Evolutionary conservation across 208 protist genomes (phyloP).

Genomic region (Acanthamoeba culbertsoni): DNA sequence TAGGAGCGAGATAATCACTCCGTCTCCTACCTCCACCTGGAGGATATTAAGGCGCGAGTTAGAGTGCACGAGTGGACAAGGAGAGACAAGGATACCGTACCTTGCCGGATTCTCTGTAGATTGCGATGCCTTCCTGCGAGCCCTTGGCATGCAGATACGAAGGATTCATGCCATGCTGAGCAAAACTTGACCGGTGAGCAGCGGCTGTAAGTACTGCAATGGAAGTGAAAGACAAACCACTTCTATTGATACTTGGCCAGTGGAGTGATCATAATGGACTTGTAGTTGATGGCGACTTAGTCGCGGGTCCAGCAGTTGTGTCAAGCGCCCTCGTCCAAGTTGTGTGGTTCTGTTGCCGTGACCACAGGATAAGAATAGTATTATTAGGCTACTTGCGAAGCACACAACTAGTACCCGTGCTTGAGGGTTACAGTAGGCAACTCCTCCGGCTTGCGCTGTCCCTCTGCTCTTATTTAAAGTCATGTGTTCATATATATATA

Average conservation of each 20-base stretch:
- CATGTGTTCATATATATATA: too few relatives aligned
- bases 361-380: too few relatives aligned
- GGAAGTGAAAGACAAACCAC: too few relatives aligned
- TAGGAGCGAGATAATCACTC: neutral
- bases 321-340: neutral
- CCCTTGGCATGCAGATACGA: neutral
- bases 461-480: too few relatives aligned
- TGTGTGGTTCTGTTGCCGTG: neutral
- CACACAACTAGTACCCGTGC: constrained; percentile 1
- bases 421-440: neutral
- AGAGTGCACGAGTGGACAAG: neutral
- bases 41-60: neutral
- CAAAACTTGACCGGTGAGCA: too few relatives aligned
- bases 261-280: neutral
- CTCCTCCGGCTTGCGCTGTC: neutral
- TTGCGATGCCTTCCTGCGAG: neutral
- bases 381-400: too few relatives aligned
- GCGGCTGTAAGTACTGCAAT: too few relatives aligned
- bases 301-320: neutral
- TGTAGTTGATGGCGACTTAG: neutral
- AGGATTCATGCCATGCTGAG: neutral
- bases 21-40: neutral
- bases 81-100: neutral
- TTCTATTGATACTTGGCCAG: too few relatives aligned
- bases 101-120: neutral